Conservation (phyloP, 1,284 basidiomycete genomes). For the Tylopilus orsonianus region DNA sequence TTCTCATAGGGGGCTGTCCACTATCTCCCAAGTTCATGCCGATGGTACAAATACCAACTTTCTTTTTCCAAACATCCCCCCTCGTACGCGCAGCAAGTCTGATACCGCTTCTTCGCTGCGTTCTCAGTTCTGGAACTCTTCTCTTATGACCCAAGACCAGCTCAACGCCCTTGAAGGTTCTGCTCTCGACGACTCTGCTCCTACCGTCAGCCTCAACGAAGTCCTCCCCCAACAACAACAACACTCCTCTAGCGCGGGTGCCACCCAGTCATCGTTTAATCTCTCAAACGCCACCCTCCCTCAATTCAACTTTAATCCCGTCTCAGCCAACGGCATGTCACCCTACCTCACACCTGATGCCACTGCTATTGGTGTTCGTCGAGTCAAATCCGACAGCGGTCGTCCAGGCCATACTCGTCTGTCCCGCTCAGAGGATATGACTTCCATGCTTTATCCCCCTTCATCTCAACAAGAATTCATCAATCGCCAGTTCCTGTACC, state of each 20-base stretch:
- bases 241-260: constrained; percentile 24
- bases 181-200: constrained; percentile 35
- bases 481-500: constrained; percentile 45
- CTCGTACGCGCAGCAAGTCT: constrained; percentile 56
- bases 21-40: constrained; percentile 32
- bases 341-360: constrained; percentile 50
- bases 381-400: constrained; percentile 53
- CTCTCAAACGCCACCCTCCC: constrained; percentile 24
- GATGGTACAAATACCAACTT: constrained; percentile 39
- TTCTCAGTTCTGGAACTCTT: constrained; percentile 53
- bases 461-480: constrained; percentile 47
- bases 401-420: constrained; percentile 44
- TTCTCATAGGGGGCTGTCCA: constrained; percentile 37
- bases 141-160: constrained; percentile 34
- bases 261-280: constrained; percentile 27
- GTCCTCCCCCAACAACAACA: constrained; percentile 39
- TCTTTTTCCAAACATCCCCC: constrained; percentile 35
- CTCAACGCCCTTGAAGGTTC: constrained; percentile 32
- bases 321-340: constrained; percentile 21
- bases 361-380: constrained; percentile 37
- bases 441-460: constrained; percentile 40
- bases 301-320: constrained; percentile 31
- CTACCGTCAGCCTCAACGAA: constrained; percentile 50
- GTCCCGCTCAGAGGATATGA: constrained; percentile 53
- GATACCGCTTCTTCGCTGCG: constrained; percentile 52